Percentiles rank a stretch among this genome's conserved stretches.
Conservation (phyloP, 208 protist species). For the Angomonas deanei region DNA sequence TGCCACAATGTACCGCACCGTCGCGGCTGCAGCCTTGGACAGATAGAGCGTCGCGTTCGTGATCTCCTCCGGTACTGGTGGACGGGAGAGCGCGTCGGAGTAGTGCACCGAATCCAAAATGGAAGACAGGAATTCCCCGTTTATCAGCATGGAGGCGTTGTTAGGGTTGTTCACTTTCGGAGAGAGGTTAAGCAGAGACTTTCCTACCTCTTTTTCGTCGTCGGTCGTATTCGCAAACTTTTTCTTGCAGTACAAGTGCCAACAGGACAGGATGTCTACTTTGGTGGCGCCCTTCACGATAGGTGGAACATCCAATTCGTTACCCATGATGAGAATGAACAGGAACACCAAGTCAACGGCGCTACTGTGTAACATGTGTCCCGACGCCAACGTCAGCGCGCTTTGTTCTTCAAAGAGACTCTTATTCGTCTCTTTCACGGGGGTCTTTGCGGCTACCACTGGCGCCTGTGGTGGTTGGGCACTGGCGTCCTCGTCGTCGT, state of each 20-base stretch:
- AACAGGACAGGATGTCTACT: constrained; percentile 81
- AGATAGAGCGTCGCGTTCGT: constrained; percentile 47
- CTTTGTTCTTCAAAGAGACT: not conserved
- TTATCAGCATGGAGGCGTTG: constrained; percentile 30
- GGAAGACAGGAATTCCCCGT: constrained; percentile 55
- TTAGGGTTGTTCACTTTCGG: constrained; percentile 8
- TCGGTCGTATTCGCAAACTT: constrained; percentile 53
- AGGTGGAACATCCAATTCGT: constrained; percentile 66
- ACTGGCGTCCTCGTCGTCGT: constrained; percentile 30
- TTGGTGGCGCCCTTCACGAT: constrained; percentile 75
- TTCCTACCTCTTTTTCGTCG: constrained; percentile 40
- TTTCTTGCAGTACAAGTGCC: constrained; percentile 74
- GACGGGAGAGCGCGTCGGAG: constrained; percentile 63
- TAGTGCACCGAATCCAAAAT: constrained; percentile 76
- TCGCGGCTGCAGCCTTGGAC: constrained; percentile 55
- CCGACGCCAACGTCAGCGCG: constrained; percentile 16
- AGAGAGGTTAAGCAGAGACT: constrained; percentile 14
- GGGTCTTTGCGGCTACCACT: not conserved
- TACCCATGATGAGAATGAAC: constrained; percentile 84
- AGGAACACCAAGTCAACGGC: constrained; percentile 85
- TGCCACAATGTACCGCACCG: constrained; percentile 69
- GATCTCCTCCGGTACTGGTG: constrained; percentile 66
- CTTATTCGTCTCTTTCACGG: not conserved
- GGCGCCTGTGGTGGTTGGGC: too few relatives aligned
- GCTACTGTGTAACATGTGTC: constrained; percentile 48